phyloP scores from a whole-genome alignment of 1,284 basidiomycete species.

The Flammula alnicola region DNA sequence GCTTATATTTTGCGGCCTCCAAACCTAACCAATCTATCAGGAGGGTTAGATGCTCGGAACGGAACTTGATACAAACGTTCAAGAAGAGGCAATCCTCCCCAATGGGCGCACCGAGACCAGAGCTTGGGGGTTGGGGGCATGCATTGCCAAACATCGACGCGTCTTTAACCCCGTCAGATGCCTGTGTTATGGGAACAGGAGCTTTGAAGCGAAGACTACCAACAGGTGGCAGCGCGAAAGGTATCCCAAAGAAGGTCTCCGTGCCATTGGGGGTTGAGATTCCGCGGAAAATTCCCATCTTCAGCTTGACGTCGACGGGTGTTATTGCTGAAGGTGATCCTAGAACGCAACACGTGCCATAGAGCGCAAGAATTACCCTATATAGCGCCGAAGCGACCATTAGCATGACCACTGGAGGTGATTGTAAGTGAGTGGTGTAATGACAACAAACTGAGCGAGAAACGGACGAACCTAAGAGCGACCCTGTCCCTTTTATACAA shows the following conservation, averaged over 20 bases:
- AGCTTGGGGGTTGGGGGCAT: conserved; percentile 53
- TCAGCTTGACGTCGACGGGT: conserved; percentile 43
- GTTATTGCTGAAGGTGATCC: conserved; percentile 18
- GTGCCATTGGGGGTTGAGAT: conserved; percentile 43
- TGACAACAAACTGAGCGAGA: too few relatives aligned
- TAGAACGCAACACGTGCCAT: conserved; percentile 10
- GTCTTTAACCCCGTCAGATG: conserved; percentile 39
- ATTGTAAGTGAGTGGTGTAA: neutral
- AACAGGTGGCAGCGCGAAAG: conserved; percentile 65
- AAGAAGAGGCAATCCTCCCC: conserved; percentile 61
- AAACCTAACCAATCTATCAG: conserved; percentile 36
- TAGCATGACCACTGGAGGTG: neutral
- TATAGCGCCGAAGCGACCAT: neutral
- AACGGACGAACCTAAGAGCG: too few relatives aligned
- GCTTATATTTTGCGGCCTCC: conserved; percentile 42
- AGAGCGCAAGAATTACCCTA: conserved; percentile 11
- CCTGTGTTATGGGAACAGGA: conserved; percentile 53
- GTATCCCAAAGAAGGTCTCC: conserved; percentile 67
- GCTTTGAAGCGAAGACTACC: conserved; percentile 61
- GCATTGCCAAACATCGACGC: conserved; percentile 59
- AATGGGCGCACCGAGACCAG: conserved; percentile 49
- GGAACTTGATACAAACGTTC: conserved; percentile 43
- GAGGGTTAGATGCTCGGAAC: neutral
- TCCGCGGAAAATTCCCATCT: conserved; percentile 53
- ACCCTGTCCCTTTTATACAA: too few relatives aligned